Evolutionary conservation across 169 alveolate species (phyloP), one percentile per base, ranked within the genome.

Genomic region (Cryptosporidium sp.): DNA sequence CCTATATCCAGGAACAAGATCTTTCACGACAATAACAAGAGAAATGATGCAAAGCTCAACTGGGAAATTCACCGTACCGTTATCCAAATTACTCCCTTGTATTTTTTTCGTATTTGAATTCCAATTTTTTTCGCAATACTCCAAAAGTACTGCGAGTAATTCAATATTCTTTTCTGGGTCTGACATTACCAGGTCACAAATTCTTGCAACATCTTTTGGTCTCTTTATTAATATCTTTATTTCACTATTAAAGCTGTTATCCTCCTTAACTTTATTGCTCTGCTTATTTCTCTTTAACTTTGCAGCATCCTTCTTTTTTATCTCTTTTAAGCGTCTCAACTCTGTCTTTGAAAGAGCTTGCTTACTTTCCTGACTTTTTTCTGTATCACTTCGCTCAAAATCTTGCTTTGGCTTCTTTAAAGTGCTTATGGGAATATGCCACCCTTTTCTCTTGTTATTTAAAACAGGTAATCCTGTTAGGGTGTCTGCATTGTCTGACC

Each of bases 1-100:
- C 52, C 29, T 80, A 31, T 80, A 80, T 9, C 89, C 89, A 29
- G 89, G 89, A 26, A 48, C 65, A 61, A 80, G 14, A 41, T 80
- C 89, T 29, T 65, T 80, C 33, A 80, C 68, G 3, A 80, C 89
- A 14, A 80, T 41, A 9, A 48, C 69, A 23, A 80, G 52, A 50
- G 89, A 80, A 26, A 80, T 35, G 10, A 80, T 26, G 9, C 62
- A 5, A 3, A 80, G 75, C 50, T 80, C 89, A 4, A 65, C 10
- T 4, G 75, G 75, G 39, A 43, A 59, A 14, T 35, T 37, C 16
- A 33, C 50, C 0, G 71, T 7, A 12, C 31, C 33, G 10, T 21
- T 61, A 14, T 33, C 48, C 23, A 23, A 31, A 4, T 9, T 29
- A 37, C 26, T 41, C 0, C 26, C 62, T 43, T 31, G 26, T 26